Conservation (phyloP, 306 rosid species). For the Elaeagnus macrophylla region DNA sequence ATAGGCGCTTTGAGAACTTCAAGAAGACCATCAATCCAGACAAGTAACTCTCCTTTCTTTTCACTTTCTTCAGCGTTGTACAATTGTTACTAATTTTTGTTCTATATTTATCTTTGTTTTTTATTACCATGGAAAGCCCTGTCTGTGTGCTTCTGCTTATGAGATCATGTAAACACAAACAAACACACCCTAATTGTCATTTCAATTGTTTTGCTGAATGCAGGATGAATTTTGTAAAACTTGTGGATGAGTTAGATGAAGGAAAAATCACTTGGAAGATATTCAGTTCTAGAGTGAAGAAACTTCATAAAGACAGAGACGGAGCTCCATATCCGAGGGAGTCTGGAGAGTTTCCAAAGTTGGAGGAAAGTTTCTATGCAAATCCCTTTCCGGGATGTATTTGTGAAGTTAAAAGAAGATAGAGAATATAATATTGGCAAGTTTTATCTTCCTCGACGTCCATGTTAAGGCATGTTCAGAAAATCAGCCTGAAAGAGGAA, state of each 20-base stretch:
- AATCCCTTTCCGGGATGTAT: slow-evolving; percentile 87
- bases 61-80: slow-evolving; percentile 10
- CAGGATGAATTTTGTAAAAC: slow-evolving; percentile 84
- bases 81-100: too few species aligned
- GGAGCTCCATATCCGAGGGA: slow-evolving; percentile 77
- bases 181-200: slow-evolving; percentile 7
- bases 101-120: too few species aligned
- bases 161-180: too few species aligned
- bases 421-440: slow-evolving; percentile 13
- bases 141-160: too few species aligned
- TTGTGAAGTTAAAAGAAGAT: slow-evolving; percentile 40
- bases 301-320: slow-evolving; percentile 50
- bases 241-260: slow-evolving; percentile 71
- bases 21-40: slow-evolving; percentile 90
- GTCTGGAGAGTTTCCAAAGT: slow-evolving; percentile 77
- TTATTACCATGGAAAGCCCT: too few species aligned
- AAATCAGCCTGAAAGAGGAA: too few species aligned
- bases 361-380: slow-evolving; percentile 94
- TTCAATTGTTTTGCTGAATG: slow-evolving; percentile 15
- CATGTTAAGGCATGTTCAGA: slow-evolving; percentile 7
- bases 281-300: slow-evolving; percentile 72
- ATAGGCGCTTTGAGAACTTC: slow-evolving; percentile 85
- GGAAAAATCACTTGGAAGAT: slow-evolving; percentile 74
- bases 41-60: slow-evolving; percentile 44
- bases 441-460: slow-evolving; percentile 17